A percentile compares a stretch with the other conserved stretches of the same genome.
Evolutionary conservation across 148 eudicot species (phyloP).

Genomic region (Arbutus unedo): DNA sequence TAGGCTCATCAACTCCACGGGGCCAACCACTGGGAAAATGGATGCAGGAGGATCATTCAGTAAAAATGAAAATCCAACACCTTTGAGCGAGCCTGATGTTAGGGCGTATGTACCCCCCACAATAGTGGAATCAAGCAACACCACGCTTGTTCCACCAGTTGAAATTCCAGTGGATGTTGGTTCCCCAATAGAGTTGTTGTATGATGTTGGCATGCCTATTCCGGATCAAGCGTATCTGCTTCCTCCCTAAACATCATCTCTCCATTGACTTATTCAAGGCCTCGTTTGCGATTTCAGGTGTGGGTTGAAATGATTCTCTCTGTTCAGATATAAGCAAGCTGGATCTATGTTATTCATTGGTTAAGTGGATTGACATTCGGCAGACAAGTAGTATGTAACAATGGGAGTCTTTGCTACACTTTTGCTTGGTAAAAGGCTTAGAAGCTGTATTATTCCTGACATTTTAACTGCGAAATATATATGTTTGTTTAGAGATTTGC

Average conservation of each 20-base stretch:
- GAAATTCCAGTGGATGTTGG: background rate
- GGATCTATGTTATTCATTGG: no score
- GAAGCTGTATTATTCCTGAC: no score
- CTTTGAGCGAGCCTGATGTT: background rate
- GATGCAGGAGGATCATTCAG: background rate
- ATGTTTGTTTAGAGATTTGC: background rate
- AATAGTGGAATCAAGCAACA: background rate
- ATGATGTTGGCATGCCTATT: background rate
- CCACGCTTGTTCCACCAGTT: background rate
- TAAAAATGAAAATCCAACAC: background rate
- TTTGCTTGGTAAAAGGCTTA: no score
- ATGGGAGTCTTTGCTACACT: no score
- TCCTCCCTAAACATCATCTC: background rate
- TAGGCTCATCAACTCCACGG: background rate
- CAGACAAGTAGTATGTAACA: no score
- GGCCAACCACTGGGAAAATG: constrained; percentile 2
- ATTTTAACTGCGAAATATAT: no score
- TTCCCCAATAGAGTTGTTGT: constrained; percentile 1
- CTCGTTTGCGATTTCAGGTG: constrained; percentile 14
- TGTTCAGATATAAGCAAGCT: no score
- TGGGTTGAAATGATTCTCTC: no score
- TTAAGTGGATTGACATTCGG: no score
- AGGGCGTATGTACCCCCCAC: background rate
- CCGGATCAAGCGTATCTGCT: background rate
- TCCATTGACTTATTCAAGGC: background rate